Percentiles rank a stretch among this genome's conserved stretches.
phyloP scores from a whole-genome alignment of 2,329 filamentous ascomycete genomes.

The Delphinella strobiligena region DNA sequence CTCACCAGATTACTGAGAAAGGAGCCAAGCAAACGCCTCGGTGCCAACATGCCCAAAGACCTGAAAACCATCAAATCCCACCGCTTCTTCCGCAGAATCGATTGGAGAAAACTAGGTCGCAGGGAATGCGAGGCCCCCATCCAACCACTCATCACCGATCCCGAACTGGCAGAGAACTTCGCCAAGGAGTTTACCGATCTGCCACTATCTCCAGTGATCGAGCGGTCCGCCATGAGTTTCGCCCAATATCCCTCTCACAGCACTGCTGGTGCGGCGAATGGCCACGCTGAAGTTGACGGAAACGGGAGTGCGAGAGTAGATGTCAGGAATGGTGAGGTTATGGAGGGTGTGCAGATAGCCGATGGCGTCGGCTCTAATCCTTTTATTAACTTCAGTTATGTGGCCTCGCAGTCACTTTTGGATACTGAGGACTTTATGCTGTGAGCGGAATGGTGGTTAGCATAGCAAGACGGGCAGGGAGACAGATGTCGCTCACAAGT shows the following conservation, averaged over 20 bases:
- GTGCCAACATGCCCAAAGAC: slow-evolving; percentile 80
- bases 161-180: slow-evolving; percentile 94
- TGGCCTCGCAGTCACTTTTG: slow-evolving; percentile 38
- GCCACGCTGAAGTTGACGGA: slow-evolving; percentile 8
- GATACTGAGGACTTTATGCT: slow-evolving; percentile 26
- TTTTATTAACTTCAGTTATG: slow-evolving; percentile 43
- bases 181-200: slow-evolving; percentile 81
- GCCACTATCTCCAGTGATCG: slow-evolving; percentile 60
- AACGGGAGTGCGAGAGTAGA: slow-evolving; percentile 2
- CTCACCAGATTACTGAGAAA: slow-evolving; percentile 83
- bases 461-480: no score
- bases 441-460: no score
- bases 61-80: slow-evolving; percentile 77
- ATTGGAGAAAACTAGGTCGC: slow-evolving; percentile 78
- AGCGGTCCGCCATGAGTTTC: slow-evolving; percentile 4
- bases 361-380: slow-evolving; percentile 28
- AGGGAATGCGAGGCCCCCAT: slow-evolving; percentile 83
- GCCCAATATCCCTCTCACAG: background rate
- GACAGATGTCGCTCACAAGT: no score
- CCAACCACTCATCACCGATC: slow-evolving; percentile 85
- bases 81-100: slow-evolving; percentile 91
- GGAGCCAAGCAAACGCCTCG: slow-evolving; percentile 81
- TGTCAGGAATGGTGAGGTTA: slow-evolving; percentile 9
- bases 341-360: slow-evolving; percentile 12
- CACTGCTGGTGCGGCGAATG: slow-evolving; percentile 7